Percentiles rank a stretch among this genome's conserved stretches.
These are phyloP conservation scores for Dentipellis fragilis DNA, from an alignment of 768 basidiomycete genomes.

Conservation along the genomic window DNA sequence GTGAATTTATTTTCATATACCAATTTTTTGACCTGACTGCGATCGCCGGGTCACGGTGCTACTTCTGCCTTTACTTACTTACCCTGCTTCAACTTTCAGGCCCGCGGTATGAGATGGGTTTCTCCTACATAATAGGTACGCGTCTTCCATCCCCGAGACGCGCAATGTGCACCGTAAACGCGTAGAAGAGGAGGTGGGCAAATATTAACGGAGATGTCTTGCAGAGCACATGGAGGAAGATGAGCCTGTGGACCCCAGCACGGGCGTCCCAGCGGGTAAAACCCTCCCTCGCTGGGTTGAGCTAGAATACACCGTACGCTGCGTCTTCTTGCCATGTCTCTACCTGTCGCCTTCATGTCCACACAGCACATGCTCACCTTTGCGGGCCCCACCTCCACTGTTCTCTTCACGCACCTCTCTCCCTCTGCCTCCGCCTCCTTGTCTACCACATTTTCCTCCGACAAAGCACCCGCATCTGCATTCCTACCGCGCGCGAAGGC, in stretches of 20 bases:
- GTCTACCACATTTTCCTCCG: conserved; percentile 14
- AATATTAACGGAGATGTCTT: not conserved
- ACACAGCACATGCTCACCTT: conserved; percentile 75
- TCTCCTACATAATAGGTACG: conserved; percentile 21
- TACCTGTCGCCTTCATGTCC: conserved; percentile 1
- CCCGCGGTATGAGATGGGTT: conserved; percentile 12
- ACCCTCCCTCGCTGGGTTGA: conserved; percentile 83
- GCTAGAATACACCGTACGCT: conserved; percentile 75
- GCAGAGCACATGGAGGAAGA: conserved; percentile 95
- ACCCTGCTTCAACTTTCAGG: too few species aligned
- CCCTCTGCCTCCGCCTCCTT: conserved; percentile 40
- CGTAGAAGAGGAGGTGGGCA: not conserved
- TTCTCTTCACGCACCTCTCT: conserved; percentile 86
- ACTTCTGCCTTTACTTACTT: too few species aligned
- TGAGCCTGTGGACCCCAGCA: conserved; percentile 49
- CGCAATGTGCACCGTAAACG: not conserved
- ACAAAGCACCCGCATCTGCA: conserved; percentile 8
- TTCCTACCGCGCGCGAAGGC: conserved; percentile 5
- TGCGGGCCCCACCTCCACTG: conserved; percentile 50
- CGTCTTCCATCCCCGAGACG: not conserved
- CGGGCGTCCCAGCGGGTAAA: not conserved
- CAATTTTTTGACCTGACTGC: too few species aligned
- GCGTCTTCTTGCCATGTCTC: conserved; percentile 4
- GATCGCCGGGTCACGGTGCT: too few species aligned
- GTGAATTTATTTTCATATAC: too few species aligned